phyloP scores from a whole-genome alignment of 2,329 filamentous ascomycete species.

The Colletotrichum abscissum region DNA sequence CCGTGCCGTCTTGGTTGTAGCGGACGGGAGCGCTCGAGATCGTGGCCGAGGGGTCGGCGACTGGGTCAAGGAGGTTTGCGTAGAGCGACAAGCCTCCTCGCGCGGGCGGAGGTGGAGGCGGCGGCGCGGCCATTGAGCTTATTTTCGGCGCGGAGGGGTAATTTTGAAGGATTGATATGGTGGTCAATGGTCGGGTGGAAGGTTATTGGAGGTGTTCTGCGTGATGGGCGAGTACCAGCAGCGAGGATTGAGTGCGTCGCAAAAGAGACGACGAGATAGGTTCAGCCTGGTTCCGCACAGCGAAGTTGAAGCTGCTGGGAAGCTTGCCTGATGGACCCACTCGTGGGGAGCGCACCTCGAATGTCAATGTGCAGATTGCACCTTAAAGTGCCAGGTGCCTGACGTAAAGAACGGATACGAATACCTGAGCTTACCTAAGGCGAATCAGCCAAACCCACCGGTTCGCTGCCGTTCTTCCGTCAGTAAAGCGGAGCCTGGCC shows the following conservation, averaged over 20 bases:
- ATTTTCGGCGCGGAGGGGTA: neutral
- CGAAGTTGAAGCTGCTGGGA: neutral
- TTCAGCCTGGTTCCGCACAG: neutral
- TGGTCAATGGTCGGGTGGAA: no score
- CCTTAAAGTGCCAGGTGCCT: neutral
- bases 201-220: neutral
- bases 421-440: neutral
- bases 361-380: neutral
- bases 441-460: neutral
- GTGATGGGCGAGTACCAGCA: neutral
- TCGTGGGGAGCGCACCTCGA: no score
- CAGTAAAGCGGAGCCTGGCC: constrained; percentile 5
- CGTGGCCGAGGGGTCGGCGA: constrained; percentile 63
- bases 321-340: neutral
- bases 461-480: constrained; percentile 9
- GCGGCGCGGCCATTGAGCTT: constrained; percentile 44
- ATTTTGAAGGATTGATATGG: no score
- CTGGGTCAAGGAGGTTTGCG: constrained; percentile 81
- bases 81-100: constrained; percentile 78
- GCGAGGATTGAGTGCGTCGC: neutral
- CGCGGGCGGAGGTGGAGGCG: constrained; percentile 53
- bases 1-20: constrained; percentile 69
- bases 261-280: neutral
- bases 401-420: neutral
- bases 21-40: constrained; percentile 82